Conservation (phyloP, 176 grass and related monocot species). For the Oropetium thomaeum region DNA sequence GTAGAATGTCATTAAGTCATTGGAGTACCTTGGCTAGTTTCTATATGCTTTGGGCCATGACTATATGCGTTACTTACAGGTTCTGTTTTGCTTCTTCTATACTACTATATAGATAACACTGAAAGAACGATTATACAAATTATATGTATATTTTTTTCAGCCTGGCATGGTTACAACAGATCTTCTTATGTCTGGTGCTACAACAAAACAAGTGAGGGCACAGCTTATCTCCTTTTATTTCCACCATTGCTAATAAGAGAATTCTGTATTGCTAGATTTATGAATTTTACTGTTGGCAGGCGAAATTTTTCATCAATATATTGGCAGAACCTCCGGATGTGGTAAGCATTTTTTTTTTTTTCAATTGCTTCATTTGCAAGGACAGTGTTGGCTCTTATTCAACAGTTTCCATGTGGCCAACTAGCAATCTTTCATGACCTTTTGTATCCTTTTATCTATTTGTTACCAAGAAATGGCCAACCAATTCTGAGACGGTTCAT, state of each 20-base stretch:
- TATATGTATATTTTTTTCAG: conserved; percentile 50
- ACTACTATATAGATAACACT: conserved; percentile 13
- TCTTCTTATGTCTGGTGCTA: conserved; percentile 98
- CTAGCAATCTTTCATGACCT: not conserved
- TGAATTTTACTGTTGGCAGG: conserved; percentile 45
- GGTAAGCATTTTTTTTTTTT: conserved; percentile 60
- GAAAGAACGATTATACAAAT: conserved; percentile 4
- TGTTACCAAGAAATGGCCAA: not conserved
- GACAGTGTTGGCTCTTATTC: not conserved
- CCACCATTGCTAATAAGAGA: conserved; percentile 13
- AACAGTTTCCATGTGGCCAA: not conserved
- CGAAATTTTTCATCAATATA: conserved; percentile 99
- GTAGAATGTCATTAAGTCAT: not conserved
- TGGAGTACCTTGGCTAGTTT: conserved; percentile 24
- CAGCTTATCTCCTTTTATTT: conserved; percentile 1
- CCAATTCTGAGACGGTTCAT: not conserved
- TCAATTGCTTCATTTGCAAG: not conserved
- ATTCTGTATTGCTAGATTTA: conserved; percentile 25
- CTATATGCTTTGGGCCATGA: conserved; percentile 8
- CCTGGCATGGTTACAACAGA: conserved; percentile 99
- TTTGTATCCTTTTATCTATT: not conserved
- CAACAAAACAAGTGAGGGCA: conserved; percentile 84
- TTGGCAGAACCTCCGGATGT: conserved; percentile 96
- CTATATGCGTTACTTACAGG: not conserved
- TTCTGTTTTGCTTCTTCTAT: not conserved